Conservation (phyloP, 495 filamentous ascomycete genomes). For the Aspergillus carlsbadensis region DNA sequence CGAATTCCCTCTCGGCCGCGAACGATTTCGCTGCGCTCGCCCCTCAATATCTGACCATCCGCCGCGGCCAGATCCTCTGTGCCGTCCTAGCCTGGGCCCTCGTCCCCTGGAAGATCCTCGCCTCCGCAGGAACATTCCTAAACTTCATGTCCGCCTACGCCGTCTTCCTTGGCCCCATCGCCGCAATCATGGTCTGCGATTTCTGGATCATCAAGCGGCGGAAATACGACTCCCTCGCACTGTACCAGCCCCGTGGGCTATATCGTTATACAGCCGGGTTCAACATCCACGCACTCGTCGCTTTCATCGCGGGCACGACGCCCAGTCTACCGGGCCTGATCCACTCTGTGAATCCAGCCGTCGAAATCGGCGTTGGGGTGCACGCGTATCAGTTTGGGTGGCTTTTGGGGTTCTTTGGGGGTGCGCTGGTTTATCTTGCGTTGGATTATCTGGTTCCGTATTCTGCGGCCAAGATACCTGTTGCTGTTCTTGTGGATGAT, state of each 20-base stretch:
- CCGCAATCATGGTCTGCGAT: slow-evolving; percentile 63
- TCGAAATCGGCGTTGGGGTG: too few species aligned
- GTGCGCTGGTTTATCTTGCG: too few species aligned
- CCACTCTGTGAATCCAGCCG: too few species aligned
- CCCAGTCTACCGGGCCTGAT: too few species aligned
- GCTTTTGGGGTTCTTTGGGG: too few species aligned
- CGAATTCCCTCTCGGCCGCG: background rate
- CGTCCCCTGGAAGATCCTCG: slow-evolving; percentile 64
- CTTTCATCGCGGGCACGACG: too few species aligned
- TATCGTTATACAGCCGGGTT: too few species aligned
- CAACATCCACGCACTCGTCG: too few species aligned
- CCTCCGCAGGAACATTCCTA: slow-evolving; percentile 54
- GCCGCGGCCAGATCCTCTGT: slow-evolving; percentile 32
- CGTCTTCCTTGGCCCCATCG: slow-evolving; percentile 69
- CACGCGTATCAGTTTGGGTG: too few species aligned
- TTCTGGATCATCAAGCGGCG: slow-evolving; percentile 65
- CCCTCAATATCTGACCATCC: background rate
- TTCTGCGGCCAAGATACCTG: too few species aligned
- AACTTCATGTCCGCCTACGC: slow-evolving; percentile 63
- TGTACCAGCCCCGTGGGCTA: slow-evolving; percentile 34
- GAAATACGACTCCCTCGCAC: slow-evolving; percentile 56
- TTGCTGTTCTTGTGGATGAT: too few species aligned
- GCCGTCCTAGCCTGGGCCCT: slow-evolving; percentile 60
- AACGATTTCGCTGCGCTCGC: background rate
- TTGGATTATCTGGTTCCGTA: too few species aligned